Conservation (phyloP, 345 rosid genomes). For the Camelina laxa region DNA sequence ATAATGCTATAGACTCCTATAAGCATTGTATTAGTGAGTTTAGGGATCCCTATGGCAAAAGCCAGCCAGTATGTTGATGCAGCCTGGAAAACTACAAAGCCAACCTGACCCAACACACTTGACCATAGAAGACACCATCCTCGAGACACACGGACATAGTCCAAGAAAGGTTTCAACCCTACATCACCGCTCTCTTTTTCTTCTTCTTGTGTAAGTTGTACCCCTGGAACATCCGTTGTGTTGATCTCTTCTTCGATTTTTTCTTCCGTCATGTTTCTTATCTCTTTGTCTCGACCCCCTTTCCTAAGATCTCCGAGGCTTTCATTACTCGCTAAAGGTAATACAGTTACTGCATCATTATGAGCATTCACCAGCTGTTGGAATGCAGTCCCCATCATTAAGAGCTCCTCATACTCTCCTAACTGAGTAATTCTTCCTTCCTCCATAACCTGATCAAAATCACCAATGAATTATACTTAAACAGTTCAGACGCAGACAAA, state of each 20-base stretch:
- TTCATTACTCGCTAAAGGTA: conserved; percentile 47
- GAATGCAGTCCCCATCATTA: conserved; percentile 62
- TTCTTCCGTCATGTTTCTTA: conserved; percentile 25
- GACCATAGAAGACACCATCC: conserved; percentile 50
- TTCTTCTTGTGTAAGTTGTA: conserved; percentile 72
- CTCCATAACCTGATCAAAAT: conserved; percentile 55
- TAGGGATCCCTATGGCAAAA: conserved; percentile 59
- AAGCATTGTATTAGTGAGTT: conserved; percentile 47
- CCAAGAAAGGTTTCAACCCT: conserved; percentile 67
- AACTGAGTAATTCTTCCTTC: conserved; percentile 61
- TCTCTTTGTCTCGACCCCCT: conserved; percentile 11
- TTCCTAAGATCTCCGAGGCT: conserved; percentile 30
- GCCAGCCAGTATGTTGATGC: conserved; percentile 82
- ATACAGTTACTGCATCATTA: conserved; percentile 54
- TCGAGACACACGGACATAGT: conserved; percentile 60
- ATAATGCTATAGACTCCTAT: conserved; percentile 67
- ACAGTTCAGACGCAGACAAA: not conserved
- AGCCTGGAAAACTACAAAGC: conserved; percentile 62
- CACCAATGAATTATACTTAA: not conserved
- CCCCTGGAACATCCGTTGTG: conserved; percentile 45
- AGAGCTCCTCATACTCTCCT: conserved; percentile 66
- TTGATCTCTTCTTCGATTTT: conserved; percentile 38
- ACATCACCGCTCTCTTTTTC: conserved; percentile 65
- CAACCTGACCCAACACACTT: conserved; percentile 43
- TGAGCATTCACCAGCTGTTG: conserved; percentile 84